phyloP scores from a whole-genome alignment of 2,329 filamentous ascomycete species.

The Akanthomyces dipterigenus region DNA sequence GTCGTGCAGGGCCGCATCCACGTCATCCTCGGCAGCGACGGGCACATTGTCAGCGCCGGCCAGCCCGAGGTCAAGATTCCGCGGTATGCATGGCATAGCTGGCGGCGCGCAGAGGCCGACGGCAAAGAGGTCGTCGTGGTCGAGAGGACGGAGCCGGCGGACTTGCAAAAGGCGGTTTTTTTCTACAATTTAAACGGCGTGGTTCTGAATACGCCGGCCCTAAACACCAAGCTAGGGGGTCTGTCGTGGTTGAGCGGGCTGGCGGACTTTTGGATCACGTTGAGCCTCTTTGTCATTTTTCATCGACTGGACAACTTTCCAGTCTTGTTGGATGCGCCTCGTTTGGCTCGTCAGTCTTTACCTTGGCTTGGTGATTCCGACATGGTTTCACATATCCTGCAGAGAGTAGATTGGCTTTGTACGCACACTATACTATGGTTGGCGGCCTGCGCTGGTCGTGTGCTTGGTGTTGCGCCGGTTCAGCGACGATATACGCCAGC shows the following conservation, averaged over 20 bases:
- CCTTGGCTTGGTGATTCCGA: background rate
- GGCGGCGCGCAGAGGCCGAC: constrained; percentile 31
- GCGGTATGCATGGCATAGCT: constrained; percentile 36
- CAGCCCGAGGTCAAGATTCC: constrained; percentile 29
- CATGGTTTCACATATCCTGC: accelerated
- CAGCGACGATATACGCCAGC: constrained; percentile 11
- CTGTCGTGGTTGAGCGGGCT: constrained; percentile 14
- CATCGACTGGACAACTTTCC: constrained; percentile 23
- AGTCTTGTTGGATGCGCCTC: constrained; percentile 19
- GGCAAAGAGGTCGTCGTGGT: constrained; percentile 25
- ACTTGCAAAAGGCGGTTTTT: constrained; percentile 39
- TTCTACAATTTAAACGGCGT: constrained; percentile 44
- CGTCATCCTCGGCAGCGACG: constrained; percentile 17
- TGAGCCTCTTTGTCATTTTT: constrained; percentile 26
- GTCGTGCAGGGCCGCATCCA: constrained; percentile 32
- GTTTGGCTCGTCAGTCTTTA: accelerated
- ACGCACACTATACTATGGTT: background rate
- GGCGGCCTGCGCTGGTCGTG: constrained; percentile 9
- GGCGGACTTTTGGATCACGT: constrained; percentile 22
- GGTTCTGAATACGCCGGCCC: constrained; percentile 21
- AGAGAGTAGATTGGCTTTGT: background rate
- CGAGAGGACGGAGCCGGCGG: constrained; percentile 34
- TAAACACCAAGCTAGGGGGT: background rate
- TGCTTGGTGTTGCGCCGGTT: constrained; percentile 3
- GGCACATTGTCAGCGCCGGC: constrained; percentile 17